Evolutionary conservation across 257 asterid species (phyloP).

Genomic region (Capsicum rhomboideum): DNA sequence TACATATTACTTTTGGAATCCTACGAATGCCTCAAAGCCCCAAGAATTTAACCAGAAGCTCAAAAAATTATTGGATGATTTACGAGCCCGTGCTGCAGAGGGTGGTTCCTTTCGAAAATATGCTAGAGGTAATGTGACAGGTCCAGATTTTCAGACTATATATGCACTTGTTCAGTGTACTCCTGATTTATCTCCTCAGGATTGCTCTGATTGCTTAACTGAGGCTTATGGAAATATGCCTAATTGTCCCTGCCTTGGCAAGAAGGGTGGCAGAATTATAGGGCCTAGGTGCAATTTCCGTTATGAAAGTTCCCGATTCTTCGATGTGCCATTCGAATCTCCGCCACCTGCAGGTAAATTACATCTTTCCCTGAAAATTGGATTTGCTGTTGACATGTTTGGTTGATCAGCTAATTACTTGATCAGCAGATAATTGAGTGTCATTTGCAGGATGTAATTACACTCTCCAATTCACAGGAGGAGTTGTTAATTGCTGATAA

Average conservation of each 20-base stretch:
- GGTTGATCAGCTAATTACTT: too few relatives aligned
- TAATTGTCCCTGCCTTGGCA: not conserved
- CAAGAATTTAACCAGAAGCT: not conserved
- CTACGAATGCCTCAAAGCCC: not conserved
- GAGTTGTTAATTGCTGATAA: too few relatives aligned
- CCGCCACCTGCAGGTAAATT: not conserved
- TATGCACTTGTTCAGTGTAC: slow-evolving; percentile 18
- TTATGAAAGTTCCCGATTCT: not conserved
- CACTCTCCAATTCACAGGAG: too few relatives aligned
- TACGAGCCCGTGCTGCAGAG: not conserved
- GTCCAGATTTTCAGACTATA: not conserved
- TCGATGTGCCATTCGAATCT: not conserved
- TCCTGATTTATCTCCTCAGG: slow-evolving; percentile 10
- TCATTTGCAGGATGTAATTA: too few relatives aligned
- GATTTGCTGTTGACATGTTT: too few relatives aligned
- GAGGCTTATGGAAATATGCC: not conserved
- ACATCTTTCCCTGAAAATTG: too few relatives aligned
- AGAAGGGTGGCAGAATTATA: slow-evolving; percentile 3
- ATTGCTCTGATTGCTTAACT: slow-evolving; percentile 12
- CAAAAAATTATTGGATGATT: not conserved
- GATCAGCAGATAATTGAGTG: too few relatives aligned
- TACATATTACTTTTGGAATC: not conserved
- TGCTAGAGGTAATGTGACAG: not conserved
- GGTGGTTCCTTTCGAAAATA: not conserved
- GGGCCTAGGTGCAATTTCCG: slow-evolving; percentile 7